Base-by-base conservation (phyloP, 1,284 basidiomycete species). In the Ceratobasidium sp. region DNA sequence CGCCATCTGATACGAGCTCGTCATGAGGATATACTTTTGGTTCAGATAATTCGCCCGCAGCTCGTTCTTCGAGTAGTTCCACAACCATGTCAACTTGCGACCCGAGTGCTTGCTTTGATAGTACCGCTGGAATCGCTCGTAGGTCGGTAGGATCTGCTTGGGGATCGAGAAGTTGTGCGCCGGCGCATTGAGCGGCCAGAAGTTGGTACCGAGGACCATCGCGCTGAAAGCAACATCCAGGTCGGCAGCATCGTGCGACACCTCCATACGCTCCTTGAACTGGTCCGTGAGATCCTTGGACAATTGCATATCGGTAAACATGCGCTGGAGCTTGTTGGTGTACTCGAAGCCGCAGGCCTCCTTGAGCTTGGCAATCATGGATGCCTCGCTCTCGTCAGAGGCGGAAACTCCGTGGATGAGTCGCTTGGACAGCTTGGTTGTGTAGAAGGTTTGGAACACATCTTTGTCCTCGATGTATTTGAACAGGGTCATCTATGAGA, bases 381-480 rank as follows among this genome's bases (percentile, higher is more conserved):
- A 95, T 33, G 93, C 92, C 80, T 99, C 97, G 28, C 91, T 92
- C 82, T 99, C 97, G 78, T 98, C 96, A 3, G 96, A 98, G 5
- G 95, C 95, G 23, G 95, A 98, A 23, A 92, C 88, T 42, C 89
- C 90, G 77, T 95, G 91, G 76, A 99, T 96, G 42, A 99, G 88
- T 76, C 97, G 94, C 79, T 94, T 94, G 56, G 95, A 96, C 23
- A 99, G 84, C 83, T 96, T 96, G 77, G 95, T 98, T 54, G 93
- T 93, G 84, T 99, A 99, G 86, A 98, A 99, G 56, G 94, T 95
- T 80, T 98, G 96, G 90, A 99, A 99, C 12, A 99, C 95, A 78
- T 99, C 97, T 85, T 98, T 98, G 84, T 99, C 97, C 81, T 98
- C 95, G 77, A 99, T 91, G 81, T 98, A 99, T 82, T 98, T 98